Evolutionary conservation across 352 stramenopile genomes (phyloP).

Genomic region (Phytophthora podocarpi): DNA sequence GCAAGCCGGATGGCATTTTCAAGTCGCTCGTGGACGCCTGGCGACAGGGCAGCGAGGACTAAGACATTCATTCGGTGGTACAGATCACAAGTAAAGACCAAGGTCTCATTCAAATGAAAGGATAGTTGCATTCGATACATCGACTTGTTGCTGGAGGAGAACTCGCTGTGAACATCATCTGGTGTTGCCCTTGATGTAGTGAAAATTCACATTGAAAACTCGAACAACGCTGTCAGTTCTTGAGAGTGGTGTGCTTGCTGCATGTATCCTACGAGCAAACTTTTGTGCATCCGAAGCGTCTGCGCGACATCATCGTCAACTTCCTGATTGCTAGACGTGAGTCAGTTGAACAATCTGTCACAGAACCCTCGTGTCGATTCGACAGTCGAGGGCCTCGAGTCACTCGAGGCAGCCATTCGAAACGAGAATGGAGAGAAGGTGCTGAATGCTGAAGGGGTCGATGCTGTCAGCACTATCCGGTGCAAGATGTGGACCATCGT

Average conservation of each 20-base stretch:
- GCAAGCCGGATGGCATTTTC: constrained; percentile 13
- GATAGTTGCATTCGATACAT: too few species aligned
- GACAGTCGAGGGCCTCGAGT: too few species aligned
- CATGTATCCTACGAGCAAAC: too few species aligned
- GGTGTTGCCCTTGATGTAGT: too few species aligned
- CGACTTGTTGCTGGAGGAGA: too few species aligned
- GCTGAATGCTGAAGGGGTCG: not conserved
- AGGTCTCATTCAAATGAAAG: too few species aligned
- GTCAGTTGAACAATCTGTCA: constrained; percentile 55
- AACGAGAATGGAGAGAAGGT: constrained; percentile 41
- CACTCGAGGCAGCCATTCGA: constrained; percentile 42
- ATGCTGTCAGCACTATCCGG: not conserved
- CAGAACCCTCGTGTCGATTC: constrained; percentile 53
- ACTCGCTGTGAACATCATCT: too few species aligned
- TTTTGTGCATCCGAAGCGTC: constrained; percentile 29
- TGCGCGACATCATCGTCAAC: constrained; percentile 79
- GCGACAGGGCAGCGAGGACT: constrained; percentile 49
- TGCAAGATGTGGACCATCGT: constrained; percentile 38
- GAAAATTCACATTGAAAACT: too few species aligned
- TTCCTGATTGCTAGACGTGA: constrained; percentile 83
- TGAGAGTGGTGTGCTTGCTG: too few species aligned
- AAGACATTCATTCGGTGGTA: too few species aligned
- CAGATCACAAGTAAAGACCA: too few species aligned
- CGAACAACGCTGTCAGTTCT: too few species aligned
- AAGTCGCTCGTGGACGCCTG: constrained; percentile 47